These are phyloP conservation scores for Suillus paluster DNA, from an alignment of 768 basidiomycete genomes.

Conservation along the genomic window DNA sequence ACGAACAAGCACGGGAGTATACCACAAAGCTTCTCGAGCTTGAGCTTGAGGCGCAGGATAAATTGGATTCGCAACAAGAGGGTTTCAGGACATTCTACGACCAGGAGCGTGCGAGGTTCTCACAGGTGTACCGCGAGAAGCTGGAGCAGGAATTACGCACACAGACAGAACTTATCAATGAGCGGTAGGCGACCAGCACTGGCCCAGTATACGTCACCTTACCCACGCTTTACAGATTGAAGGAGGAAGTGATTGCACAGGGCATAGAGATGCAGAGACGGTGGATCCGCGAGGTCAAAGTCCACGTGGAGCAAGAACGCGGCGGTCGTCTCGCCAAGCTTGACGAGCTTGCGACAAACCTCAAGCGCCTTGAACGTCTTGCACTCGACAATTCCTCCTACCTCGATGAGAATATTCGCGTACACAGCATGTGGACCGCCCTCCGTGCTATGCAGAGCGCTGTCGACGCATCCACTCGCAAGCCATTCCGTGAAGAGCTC, in stretches of 20 bases:
- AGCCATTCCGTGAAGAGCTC: too few species aligned
- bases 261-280: slow-evolving; percentile 96
- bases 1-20: slow-evolving; percentile 87
- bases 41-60: slow-evolving; percentile 86
- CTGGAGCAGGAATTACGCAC: slow-evolving; percentile 83
- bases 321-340: slow-evolving; percentile 94
- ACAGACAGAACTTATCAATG: slow-evolving; percentile 92
- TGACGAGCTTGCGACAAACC: slow-evolving; percentile 85
- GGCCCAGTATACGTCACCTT: background rate
- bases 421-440: slow-evolving; percentile 93
- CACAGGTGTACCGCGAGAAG: slow-evolving; percentile 83
- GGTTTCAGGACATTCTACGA: slow-evolving; percentile 83
- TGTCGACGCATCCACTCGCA: slow-evolving; percentile 46
- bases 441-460: slow-evolving; percentile 78
- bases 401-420: slow-evolving; percentile 91
- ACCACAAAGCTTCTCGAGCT: slow-evolving; percentile 77
- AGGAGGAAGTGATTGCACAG: slow-evolving; percentile 93
- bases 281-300: slow-evolving; percentile 96
- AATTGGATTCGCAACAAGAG: slow-evolving; percentile 83
- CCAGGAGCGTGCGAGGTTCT: slow-evolving; percentile 71
- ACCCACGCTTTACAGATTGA: slow-evolving; percentile 57
- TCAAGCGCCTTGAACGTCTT: slow-evolving; percentile 90
- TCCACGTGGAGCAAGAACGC: slow-evolving; percentile 94
- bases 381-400: slow-evolving; percentile 89
- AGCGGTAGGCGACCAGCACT: slow-evolving; percentile 64